Percentiles rank a stretch among this genome's conserved stretches.
These are phyloP conservation scores for Acephala macrosclerotiorum DNA, from an alignment of 2,329 filamentous ascomycete genomes.

Conservation along the genomic window DNA sequence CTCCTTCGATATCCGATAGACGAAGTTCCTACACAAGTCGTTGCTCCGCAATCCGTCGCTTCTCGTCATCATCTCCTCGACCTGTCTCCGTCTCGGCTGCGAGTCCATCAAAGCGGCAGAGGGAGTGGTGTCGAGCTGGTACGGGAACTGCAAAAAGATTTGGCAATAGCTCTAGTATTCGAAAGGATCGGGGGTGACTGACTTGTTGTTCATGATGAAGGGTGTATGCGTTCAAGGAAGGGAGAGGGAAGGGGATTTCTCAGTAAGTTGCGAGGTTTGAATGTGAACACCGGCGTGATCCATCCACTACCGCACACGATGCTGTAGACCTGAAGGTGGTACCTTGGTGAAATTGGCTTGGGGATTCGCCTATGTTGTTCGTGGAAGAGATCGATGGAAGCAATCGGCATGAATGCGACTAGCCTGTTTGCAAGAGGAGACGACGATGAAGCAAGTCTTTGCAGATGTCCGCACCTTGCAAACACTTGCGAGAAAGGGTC, in stretches of 20 bases:
- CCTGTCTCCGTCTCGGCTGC: too few species aligned
- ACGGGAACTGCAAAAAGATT: background rate
- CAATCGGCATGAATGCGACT: too few species aligned
- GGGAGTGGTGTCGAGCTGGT: background rate
- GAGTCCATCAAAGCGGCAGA: background rate
- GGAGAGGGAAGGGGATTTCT: background rate
- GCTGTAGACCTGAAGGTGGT: too few species aligned
- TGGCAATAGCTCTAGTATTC: background rate
- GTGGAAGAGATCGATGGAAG: too few species aligned
- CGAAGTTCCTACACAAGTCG: background rate
- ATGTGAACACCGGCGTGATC: background rate
- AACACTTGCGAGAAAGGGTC: too few species aligned
- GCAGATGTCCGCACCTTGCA: too few species aligned
- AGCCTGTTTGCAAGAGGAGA: too few species aligned
- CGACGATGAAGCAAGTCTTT: too few species aligned
- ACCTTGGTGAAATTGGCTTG: too few species aligned
- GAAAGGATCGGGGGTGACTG: background rate
- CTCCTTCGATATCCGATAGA: background rate
- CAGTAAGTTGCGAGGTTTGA: background rate
- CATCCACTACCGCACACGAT: too few species aligned
- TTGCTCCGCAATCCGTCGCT: background rate
- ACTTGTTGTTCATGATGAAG: background rate
- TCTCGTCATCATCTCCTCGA: background rate
- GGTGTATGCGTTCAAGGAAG: background rate
- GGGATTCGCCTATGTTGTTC: too few species aligned